A percentile compares a stretch with the other conserved stretches of the same genome.
phyloP scores from a whole-genome alignment of 805 yeast species.

The Pichia gijzeniarum region DNA sequence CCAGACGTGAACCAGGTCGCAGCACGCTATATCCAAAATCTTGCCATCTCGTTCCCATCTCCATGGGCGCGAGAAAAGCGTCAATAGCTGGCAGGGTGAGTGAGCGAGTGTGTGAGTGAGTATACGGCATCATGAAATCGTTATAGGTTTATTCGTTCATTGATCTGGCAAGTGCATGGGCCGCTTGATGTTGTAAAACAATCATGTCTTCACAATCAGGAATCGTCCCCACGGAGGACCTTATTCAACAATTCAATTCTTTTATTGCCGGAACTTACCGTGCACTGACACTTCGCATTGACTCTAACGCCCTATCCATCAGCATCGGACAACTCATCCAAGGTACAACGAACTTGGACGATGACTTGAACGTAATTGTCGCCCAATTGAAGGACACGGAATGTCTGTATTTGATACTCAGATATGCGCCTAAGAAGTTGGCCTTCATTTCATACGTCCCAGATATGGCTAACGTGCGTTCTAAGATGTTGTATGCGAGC shows the following conservation, averaged over 20 bases:
- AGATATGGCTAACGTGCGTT: slow-evolving; percentile 71
- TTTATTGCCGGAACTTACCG: slow-evolving; percentile 1
- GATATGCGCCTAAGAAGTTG: slow-evolving; percentile 30
- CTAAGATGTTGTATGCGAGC: slow-evolving; percentile 92
- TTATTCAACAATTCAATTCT: not conserved
- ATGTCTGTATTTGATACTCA: slow-evolving; percentile 27
- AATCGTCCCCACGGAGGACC: slow-evolving; percentile 7
- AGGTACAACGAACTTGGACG: not conserved
- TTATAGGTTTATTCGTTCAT: too few relatives aligned
- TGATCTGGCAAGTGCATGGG: too few relatives aligned
- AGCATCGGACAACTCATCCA: not conserved
- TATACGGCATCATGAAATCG: too few relatives aligned
- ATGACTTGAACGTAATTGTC: slow-evolving; percentile 4
- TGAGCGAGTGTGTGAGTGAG: too few relatives aligned
- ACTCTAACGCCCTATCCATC: not conserved
- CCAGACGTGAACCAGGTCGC: too few relatives aligned
- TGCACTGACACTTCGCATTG: slow-evolving; percentile 1
- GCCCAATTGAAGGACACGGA: slow-evolving; percentile 27
- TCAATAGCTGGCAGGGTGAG: too few relatives aligned
- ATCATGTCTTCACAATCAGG: slow-evolving; percentile 17
- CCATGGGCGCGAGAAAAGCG: too few relatives aligned
- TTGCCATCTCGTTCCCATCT: too few relatives aligned
- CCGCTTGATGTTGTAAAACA: too few relatives aligned
- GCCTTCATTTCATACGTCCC: slow-evolving; percentile 82
- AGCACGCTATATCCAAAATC: too few relatives aligned